Conservation (phyloP, 2,329 filamentous ascomycete species). For the Fusarium sp. region DNA sequence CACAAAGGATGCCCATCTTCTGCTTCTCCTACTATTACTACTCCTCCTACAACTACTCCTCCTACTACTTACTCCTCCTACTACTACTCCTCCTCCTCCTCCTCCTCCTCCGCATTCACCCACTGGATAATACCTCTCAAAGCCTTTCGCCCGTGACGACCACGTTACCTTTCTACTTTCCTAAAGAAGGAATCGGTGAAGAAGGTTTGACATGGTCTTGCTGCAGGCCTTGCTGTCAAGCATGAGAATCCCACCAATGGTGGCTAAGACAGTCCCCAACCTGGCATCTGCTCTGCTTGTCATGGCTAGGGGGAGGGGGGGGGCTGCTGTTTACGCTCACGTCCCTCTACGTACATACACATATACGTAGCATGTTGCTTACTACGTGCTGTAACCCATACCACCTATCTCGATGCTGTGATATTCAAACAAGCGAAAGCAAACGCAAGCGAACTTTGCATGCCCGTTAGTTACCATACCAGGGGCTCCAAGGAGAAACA, state of each 20-base stretch:
- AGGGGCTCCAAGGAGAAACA: constrained; percentile 24
- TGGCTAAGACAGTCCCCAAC: constrained; percentile 2
- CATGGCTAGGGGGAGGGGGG: neutral
- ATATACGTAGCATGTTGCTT: too few species aligned
- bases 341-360: neutral
- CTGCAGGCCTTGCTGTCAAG: constrained; percentile 31
- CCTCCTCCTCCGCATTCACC: neutral
- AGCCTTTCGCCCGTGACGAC: constrained; percentile 30
- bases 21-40: neutral
- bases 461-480: neutral
- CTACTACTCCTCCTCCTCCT: neutral
- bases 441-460: neutral
- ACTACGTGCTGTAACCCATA: neutral
- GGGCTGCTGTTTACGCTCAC: constrained; percentile 1
- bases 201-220: constrained; percentile 34
- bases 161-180: constrained; percentile 46
- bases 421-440: constrained; percentile 16
- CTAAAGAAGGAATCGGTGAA: constrained; percentile 49
- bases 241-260: constrained; percentile 39
- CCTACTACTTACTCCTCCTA: too few species aligned
- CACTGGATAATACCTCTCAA: constrained; percentile 12
- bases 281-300: constrained; percentile 3
- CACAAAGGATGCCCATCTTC: neutral
- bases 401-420: constrained; percentile 23
- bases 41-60: neutral